Evolutionary conservation across 352 stramenopile species (phyloP), one percentile per base, ranked within the genome.

Genomic region (Stramenopiles sp.): DNA sequence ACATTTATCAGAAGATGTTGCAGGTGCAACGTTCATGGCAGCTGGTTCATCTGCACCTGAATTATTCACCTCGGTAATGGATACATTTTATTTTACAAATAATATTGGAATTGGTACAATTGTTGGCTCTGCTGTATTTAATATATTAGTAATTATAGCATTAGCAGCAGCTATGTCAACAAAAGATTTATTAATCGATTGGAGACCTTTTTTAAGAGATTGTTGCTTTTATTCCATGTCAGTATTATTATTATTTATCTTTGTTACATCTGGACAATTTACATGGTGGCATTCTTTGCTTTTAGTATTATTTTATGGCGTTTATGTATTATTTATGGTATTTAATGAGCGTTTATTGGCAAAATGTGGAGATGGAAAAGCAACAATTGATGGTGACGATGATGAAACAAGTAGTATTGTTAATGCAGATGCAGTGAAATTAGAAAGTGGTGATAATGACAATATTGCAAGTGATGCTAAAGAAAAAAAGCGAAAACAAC

Each of bases 111-210:
- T 93, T 63, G 88, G 88, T 43, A 91, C 89, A 32, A 91, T 94
- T 83, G 86, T 93, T n/a, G 89, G 89, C 43, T 92, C 86, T 43
- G 89, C 86, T 78, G 92, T 94, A 79, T 93, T 94, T 80, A 91
- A 91, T 78, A 91, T 93, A 79, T 83, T 91, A 38, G 87, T 94
- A 74, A 93, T 94, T 82, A 82, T 87, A 0, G 84, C 85, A n/a
- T 83, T 90, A 78, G 82, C 87, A 53, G 84, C 92, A 53, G 63
- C 83, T 38, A 85, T 94, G 6, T 87, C 90, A 82, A 92, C 88
- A 85, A 87, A 88, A 1, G 65, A 76, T 20, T 20, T 76, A 13
- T 20, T 76, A 13, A 4, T 76, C 4, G 13, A 76, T 13, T 7
- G 65, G 13, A 4, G 65, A 1, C 88, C 88, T 31, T 65, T 94